Conservation (phyloP, 768 basidiomycete genomes). For the Collybia nuda region DNA sequence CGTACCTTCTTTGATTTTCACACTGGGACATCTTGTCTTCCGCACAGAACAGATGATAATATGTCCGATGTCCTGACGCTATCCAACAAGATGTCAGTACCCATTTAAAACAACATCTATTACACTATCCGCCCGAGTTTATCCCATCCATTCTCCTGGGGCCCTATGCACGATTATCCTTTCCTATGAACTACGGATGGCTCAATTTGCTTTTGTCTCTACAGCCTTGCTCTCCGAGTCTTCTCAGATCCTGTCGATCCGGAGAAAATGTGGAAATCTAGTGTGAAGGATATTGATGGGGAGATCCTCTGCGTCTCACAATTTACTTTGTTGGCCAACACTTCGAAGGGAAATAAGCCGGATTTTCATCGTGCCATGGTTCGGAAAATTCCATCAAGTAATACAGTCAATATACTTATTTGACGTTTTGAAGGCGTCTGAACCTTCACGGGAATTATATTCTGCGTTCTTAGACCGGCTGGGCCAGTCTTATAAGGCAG, state of each 20-base stretch:
- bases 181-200: too few species aligned
- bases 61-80: slow-evolving; percentile 67
- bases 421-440: slow-evolving; percentile 49
- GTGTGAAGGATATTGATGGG: slow-evolving; percentile 84
- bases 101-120: neutral
- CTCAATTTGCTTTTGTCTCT: neutral
- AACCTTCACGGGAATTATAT: slow-evolving; percentile 70
- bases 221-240: slow-evolving; percentile 68
- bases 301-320: slow-evolving; percentile 95
- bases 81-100: slow-evolving; percentile 78
- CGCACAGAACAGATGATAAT: slow-evolving; percentile 70
- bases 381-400: slow-evolving; percentile 13
- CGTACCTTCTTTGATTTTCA: neutral
- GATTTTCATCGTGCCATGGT: slow-evolving; percentile 97
- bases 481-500: slow-evolving; percentile 61
- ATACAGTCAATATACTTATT: neutral
- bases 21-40: slow-evolving; percentile 4
- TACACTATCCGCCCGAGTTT: neutral
- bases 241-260: slow-evolving; percentile 60
- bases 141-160: slow-evolving; percentile 1
- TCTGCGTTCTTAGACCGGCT: slow-evolving; percentile 69
- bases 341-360: slow-evolving; percentile 84
- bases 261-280: slow-evolving; percentile 81
- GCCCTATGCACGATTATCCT: neutral
- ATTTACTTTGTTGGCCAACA: slow-evolving; percentile 87